Base-by-base conservation (phyloP, 441 rosid genomes). In the Syzygium syzygioides region DNA sequence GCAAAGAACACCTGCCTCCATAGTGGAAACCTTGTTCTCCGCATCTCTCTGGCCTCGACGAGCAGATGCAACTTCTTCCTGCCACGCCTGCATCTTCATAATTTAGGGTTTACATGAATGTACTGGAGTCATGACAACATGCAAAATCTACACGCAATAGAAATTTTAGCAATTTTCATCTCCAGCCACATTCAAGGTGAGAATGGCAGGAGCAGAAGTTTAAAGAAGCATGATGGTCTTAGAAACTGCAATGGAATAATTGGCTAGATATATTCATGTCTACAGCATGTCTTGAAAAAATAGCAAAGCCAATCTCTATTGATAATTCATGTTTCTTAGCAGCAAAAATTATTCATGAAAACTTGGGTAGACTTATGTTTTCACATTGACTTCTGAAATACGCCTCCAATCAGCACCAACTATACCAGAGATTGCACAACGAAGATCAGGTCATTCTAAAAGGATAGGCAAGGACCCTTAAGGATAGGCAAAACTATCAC, bases 31-130 rank as follows among this genome's bases (percentile, higher is more conserved):
- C 94, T 96, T 98, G 95, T 94, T 95, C 93, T 97, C 99, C 10
- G 99, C 98, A 86, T 96, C 98, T 93, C 98, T 95, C 91, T 98
- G 99, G 93, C 98, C 98, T 89, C 93, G 98, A 91, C 96, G 98
- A 89, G 99, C 98, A 87, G 96, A 96, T 92, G 96, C 99, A 85
- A 94, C 98, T 95, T 98, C 99, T 88, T 96, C 98, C 91, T 97
- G 99, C 98, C 96, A 96, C 79, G 97, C 99, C 94, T 97, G 99
- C 92, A 96, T 95, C 98, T 95, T 92, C 87, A 89, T 57, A 85
- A 86, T 90, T 85, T 37, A 88, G 79, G 88, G 48, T 88, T 48
- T 34, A 34, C 83, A 41, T 41, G 52, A 76, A 76, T 76, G 83
- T 23, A 23, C 4, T 9, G 83, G 52, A 45, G 52, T 76, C 83